Percentiles rank a stretch among this genome's conserved stretches.
These are phyloP conservation scores for Suillus discolor DNA, from an alignment of 768 basidiomycete genomes.

Conservation along the genomic window DNA sequence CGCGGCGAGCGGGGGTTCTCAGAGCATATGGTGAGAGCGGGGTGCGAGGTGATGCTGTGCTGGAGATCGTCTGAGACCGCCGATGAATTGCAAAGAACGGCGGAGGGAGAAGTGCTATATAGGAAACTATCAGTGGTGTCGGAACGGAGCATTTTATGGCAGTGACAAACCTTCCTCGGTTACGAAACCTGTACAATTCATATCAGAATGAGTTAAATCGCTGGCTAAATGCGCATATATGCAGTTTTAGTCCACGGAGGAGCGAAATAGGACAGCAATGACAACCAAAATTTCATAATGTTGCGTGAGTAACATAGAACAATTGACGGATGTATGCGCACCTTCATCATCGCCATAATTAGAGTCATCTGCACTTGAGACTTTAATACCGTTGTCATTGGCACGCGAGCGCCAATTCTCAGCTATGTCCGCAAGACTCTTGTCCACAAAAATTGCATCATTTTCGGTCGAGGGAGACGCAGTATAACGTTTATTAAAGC, in stretches of 20 bases:
- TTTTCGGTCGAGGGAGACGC: slow-evolving; percentile 49
- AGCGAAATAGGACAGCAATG: neutral
- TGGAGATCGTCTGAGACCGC: slow-evolving; percentile 63
- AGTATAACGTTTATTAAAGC: slow-evolving; percentile 46
- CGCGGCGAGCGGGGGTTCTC: slow-evolving; percentile 36
- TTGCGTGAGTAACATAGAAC: slow-evolving; percentile 20
- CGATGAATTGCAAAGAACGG: slow-evolving; percentile 57
- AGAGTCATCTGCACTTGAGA: slow-evolving; percentile 44
- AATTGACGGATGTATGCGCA: slow-evolving; percentile 28
- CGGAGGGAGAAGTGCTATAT: slow-evolving; percentile 56
- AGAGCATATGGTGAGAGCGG: slow-evolving; percentile 28
- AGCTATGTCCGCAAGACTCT: slow-evolving; percentile 59
- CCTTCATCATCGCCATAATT: slow-evolving; percentile 52
- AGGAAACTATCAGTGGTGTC: slow-evolving; percentile 22
- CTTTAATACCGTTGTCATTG: slow-evolving; percentile 71
- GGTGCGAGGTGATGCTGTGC: slow-evolving; percentile 38
- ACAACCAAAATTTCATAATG: slow-evolving; percentile 14
- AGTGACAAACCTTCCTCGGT: slow-evolving; percentile 50
- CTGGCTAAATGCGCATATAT: slow-evolving; percentile 54
- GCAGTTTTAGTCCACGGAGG: slow-evolving; percentile 17
- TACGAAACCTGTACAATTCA: slow-evolving; percentile 48
- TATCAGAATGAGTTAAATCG: slow-evolving; percentile 50
- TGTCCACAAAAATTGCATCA: slow-evolving; percentile 37
- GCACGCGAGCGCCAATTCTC: slow-evolving; percentile 75
- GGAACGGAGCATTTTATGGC: slow-evolving; percentile 17